phyloP scores from a whole-genome alignment of 495 filamentous ascomycete species.

The Penicilliopsis zonata region DNA sequence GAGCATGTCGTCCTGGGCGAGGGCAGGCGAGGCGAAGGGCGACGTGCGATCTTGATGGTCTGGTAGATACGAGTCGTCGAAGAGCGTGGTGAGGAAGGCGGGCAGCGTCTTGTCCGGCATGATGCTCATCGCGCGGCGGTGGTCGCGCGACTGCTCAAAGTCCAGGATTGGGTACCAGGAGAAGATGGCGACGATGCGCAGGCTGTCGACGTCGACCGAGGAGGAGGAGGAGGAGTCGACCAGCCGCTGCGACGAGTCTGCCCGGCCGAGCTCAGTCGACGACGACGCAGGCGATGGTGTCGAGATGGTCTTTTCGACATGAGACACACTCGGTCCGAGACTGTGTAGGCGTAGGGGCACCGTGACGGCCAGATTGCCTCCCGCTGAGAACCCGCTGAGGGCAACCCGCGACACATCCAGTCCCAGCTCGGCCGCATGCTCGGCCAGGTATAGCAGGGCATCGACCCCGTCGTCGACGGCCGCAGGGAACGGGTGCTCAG shows the following conservation, averaged over 20 bases:
- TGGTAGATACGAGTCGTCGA: conserved; percentile 71
- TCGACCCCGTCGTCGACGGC: conserved; percentile 68
- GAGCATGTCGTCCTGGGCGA: conserved; percentile 42
- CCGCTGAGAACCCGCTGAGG: conserved; percentile 76
- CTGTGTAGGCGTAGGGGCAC: conserved; percentile 55
- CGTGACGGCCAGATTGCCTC: conserved; percentile 76
- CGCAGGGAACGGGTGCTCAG: conserved; percentile 65
- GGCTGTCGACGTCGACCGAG: too few relatives aligned
- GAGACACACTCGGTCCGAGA: conserved; percentile 3
- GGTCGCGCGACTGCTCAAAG: conserved; percentile 61
- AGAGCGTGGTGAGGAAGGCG: conserved; percentile 64
- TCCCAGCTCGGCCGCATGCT: conserved; percentile 40
- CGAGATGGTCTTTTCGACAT: background rate
- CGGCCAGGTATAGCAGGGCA: conserved; percentile 52
- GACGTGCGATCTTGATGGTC: conserved; percentile 35
- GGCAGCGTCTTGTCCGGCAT: conserved; percentile 65
- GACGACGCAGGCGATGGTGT: conserved; percentile 3
- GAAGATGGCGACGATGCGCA: conserved; percentile 44
- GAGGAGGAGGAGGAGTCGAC: conserved; percentile 17
- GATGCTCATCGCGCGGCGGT: conserved; percentile 53
- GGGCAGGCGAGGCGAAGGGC: conserved; percentile 52
- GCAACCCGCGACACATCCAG: conserved; percentile 54
- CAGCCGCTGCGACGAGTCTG: conserved; percentile 27
- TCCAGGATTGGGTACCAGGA: conserved; percentile 81
- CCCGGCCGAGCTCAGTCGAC: conserved; percentile 14